Conservation (phyloP, 257 asterid species). For the Knoxia roxburghii region DNA sequence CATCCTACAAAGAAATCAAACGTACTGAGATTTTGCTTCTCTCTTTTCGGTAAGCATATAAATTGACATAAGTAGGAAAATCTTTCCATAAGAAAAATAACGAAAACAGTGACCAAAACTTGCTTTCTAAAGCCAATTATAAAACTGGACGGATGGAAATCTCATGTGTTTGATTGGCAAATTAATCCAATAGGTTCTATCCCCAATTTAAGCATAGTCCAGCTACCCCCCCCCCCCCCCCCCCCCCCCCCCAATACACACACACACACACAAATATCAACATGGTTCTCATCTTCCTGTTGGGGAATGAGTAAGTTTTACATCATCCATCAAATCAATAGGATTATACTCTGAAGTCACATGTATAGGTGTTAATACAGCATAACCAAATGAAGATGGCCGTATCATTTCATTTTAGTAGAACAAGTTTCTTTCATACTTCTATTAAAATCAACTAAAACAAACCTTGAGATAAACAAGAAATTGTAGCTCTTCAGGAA, state of each 20-base stretch:
- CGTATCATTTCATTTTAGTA: neutral
- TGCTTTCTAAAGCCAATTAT: neutral
- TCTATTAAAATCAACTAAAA: slow-evolving; percentile 1
- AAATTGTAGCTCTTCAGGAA: slow-evolving; percentile 82
- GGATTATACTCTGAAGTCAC: neutral
- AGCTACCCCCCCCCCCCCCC: too few relatives aligned
- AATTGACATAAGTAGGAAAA: neutral
- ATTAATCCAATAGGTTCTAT: neutral
- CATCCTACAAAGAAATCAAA: neutral
- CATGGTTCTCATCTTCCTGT: too few relatives aligned
- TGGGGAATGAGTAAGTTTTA: too few relatives aligned
- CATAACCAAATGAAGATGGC: neutral
- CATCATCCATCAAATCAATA: too few relatives aligned
- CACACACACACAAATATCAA: too few relatives aligned
- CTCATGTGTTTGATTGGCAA: neutral
- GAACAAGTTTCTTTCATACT: neutral
- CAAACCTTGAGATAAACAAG: slow-evolving; percentile 77
- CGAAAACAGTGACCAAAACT: neutral
- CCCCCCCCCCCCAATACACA: too few relatives aligned
- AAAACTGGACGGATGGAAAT: neutral
- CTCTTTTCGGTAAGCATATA: neutral
- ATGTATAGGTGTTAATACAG: neutral
- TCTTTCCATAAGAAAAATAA: neutral
- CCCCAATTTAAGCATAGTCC: too few relatives aligned
- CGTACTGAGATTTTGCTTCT: neutral